Base-by-base conservation (phyloP, 2,329 filamentous ascomycete species). In the Pezizomycotina sp. region DNA sequence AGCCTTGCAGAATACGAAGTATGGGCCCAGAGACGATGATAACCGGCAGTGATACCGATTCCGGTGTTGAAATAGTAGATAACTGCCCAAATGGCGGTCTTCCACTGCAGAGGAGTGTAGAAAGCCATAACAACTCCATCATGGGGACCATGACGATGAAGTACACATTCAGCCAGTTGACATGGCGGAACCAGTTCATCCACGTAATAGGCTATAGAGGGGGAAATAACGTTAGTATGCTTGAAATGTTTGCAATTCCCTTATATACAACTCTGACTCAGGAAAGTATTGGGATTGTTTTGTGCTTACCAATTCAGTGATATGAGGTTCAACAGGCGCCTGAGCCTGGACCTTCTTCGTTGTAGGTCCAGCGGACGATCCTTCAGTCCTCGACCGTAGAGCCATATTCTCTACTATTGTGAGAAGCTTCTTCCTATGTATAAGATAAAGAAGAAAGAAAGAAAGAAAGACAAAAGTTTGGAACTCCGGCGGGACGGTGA, bases 111-210 rank as follows among this genome's bases (percentile, higher is more conserved):
- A 37, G 81, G 80, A 28, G 81, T 76, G 75, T 77, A 92, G 60
- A 78, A 72, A 33, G 82, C 68, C 71, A 68, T 50, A 89, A 59
- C 54, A 77, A 68, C 46, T 83, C 83, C 39, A 69, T 64, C 30
- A 84, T 45, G 26, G 84, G 83, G 28, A 92, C 68, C 49, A 77
- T 65, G 48, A 91, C 59, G 56, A 92, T 86, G 56, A 92, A 69
- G 45, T 66, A 68, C 46, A 80, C 74, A 59, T 92, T 92, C 49
- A 92, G 68, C 82, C 83, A 92, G 68, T 92, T 83, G 64, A 92
- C 69, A 56, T 92, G 83, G 62, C 84, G 77, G 62, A 83, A 74
- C 79, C 80, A 89, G 64, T 92, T 92, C 53, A 66, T 63, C 59
- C 65, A 68, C 42, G 80, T 92, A 51, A 91, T 75, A 39, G 78